Conservation (phyloP, 1,284 basidiomycete species). For the Irpex lacteus region DNA sequence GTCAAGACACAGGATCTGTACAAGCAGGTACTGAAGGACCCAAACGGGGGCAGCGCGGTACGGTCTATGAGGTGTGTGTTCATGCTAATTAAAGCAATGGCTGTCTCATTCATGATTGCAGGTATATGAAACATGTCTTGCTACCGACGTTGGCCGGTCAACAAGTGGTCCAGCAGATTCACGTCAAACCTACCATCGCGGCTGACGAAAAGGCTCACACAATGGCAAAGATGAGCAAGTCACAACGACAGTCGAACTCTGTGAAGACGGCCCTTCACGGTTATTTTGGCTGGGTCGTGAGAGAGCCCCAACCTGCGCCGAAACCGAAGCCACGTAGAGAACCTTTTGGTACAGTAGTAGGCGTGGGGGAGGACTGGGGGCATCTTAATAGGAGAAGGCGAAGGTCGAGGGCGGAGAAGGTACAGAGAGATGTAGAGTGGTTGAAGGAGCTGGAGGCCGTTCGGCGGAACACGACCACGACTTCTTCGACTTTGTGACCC, state of each 20-base stretch:
- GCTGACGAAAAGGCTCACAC: slow-evolving; percentile 20
- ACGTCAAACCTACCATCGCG: slow-evolving; percentile 32
- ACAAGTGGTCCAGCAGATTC: slow-evolving; percentile 44
- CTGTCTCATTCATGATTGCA: slow-evolving; percentile 22
- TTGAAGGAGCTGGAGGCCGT: slow-evolving; percentile 25
- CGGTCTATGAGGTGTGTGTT: slow-evolving; percentile 17
- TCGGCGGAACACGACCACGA: slow-evolving; percentile 16
- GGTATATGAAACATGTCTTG: slow-evolving; percentile 56
- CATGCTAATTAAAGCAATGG: neutral
- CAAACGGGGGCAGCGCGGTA: slow-evolving; percentile 10
- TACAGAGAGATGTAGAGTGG: slow-evolving; percentile 33
- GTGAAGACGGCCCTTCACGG: neutral
- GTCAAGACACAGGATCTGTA: slow-evolving; percentile 16
- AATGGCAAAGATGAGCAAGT: neutral
- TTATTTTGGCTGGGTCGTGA: slow-evolving; percentile 38
- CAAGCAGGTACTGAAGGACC: slow-evolving; percentile 15
- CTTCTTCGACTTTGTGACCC: neutral
- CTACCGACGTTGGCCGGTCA: slow-evolving; percentile 40
- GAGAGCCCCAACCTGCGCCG: slow-evolving; percentile 10
- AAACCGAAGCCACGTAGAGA: slow-evolving; percentile 20
- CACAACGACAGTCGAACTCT: neutral
- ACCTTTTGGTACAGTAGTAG: slow-evolving; percentile 41
- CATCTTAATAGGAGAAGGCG: slow-evolving; percentile 56
- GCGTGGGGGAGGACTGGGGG: slow-evolving; percentile 49
- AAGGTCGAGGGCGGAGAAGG: slow-evolving; percentile 33